Conservation (phyloP, 192 early-diverging fungal species). For the Podila minutissima region DNA sequence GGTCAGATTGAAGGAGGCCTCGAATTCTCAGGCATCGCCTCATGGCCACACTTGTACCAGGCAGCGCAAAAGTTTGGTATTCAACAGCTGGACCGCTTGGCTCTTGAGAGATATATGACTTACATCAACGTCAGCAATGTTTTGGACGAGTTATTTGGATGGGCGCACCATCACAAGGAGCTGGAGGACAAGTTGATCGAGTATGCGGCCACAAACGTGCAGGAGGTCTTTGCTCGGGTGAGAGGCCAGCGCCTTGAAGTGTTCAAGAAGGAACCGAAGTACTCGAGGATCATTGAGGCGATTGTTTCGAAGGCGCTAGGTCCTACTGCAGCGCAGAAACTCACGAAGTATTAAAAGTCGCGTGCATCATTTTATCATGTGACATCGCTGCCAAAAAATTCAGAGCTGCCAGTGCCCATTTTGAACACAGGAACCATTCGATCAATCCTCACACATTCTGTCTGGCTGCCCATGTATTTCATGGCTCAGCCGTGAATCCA, state of each 20-base stretch:
- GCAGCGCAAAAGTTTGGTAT: conserved; percentile 5
- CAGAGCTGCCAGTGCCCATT: too few species aligned
- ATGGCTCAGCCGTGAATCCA: too few species aligned
- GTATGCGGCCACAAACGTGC: neutral
- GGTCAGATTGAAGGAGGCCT: conserved; percentile 18
- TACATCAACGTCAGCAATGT: neutral
- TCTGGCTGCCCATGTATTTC: too few species aligned
- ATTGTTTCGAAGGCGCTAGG: too few species aligned
- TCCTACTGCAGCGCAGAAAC: too few species aligned
- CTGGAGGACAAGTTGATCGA: conserved; percentile 3
- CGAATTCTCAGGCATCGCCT: conserved; percentile 3
- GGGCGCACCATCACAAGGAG: conserved; percentile 19
- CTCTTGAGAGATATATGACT: neutral
- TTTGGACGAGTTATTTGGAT: neutral
- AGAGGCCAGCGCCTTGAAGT: too few species aligned
- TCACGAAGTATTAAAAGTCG: too few species aligned
- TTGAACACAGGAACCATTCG: too few species aligned
- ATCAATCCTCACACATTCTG: too few species aligned
- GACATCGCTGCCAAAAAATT: too few species aligned
- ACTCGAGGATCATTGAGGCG: too few species aligned
- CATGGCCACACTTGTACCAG: conserved; percentile 16
- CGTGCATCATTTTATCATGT: too few species aligned
- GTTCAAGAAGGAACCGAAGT: neutral
- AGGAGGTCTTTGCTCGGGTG: neutral
- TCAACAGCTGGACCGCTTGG: neutral